phyloP scores from a whole-genome alignment of 1,139 yeast genomes.

The Pneumocystis jirovecii region DNA sequence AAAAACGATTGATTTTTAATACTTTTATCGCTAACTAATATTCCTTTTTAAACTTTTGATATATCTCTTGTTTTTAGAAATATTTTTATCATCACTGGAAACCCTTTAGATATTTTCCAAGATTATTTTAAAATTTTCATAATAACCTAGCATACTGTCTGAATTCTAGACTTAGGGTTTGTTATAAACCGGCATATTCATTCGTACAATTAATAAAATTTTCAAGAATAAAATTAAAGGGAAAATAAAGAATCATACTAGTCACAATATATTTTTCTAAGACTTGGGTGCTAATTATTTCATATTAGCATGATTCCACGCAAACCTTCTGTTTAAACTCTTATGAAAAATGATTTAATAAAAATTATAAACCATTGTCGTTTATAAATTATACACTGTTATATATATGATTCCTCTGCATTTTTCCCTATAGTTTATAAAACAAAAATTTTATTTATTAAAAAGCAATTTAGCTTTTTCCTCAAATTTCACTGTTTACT shows the following conservation, averaged over 20 bases:
- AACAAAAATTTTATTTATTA: neutral
- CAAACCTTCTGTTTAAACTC: neutral
- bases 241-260: neutral
- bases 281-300: neutral
- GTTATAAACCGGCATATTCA: too few species aligned
- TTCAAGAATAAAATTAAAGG: neutral
- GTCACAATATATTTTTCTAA: neutral
- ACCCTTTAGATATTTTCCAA: too few species aligned
- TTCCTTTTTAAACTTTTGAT: neutral
- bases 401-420: neutral
- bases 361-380: neutral
- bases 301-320: neutral
- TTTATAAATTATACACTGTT: neutral
- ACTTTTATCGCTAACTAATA: neutral
- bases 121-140: neutral
- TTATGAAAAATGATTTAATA: neutral
- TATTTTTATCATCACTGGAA: neutral
- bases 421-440: neutral
- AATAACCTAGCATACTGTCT: neutral
- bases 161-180: neutral
- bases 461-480: neutral
- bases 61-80: neutral
- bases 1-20: neutral
- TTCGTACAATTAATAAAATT: neutral
- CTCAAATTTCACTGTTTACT: neutral